Base-by-base conservation (phyloP, 345 rosid genomes). In the Syzygium aromaticum region DNA sequence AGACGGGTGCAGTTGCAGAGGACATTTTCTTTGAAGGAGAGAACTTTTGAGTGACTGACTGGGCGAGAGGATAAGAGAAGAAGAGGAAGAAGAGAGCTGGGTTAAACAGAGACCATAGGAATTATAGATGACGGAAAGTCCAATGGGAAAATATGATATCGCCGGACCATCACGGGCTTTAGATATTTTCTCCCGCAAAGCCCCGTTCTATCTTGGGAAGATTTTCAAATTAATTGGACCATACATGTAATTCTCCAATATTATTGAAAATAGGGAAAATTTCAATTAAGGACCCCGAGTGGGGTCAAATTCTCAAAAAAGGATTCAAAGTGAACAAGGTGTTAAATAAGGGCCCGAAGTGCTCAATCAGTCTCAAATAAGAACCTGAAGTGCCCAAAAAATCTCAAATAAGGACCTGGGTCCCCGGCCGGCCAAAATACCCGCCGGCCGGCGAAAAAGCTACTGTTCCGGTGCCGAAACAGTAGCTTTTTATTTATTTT, bases 1-100 rank as follows among this genome's bases (percentile, higher is more conserved):
- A 93, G 88, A 90, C 87, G 12, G 92, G 89, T 6, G 92, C 84
- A 6, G 94, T 86, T 3, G 93, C 85, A 51, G 94, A 87, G 87
- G 92, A 89, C 96, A 94, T 93, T 21, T 73, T 30, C 61, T 63
- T 30, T 86, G 49, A 80, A 85, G 84, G 57, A 57, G 59, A 77
- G 85, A 85, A 86, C 53, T 86, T 46, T 2, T 7, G 85, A 78
- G 19, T 15, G 56, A 51, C 27, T 0, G 52, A 4, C 46, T 43
- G 46, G 46, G 46, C 7, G 38, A 9, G 23, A 43, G n/a, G 83
- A 51, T 53, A 57, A 59, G 54, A 51, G 86, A 21, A 43, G 88
- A 23, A 40, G 84, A 87, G 86, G 77, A 88, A 86, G 92, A 87
- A 56, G 84, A 77, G 6, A 28, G 85, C 2, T 52, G 33, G 54